Conservation (phyloP, 2,329 filamentous ascomycete genomes). For the Nemania sp. region DNA sequence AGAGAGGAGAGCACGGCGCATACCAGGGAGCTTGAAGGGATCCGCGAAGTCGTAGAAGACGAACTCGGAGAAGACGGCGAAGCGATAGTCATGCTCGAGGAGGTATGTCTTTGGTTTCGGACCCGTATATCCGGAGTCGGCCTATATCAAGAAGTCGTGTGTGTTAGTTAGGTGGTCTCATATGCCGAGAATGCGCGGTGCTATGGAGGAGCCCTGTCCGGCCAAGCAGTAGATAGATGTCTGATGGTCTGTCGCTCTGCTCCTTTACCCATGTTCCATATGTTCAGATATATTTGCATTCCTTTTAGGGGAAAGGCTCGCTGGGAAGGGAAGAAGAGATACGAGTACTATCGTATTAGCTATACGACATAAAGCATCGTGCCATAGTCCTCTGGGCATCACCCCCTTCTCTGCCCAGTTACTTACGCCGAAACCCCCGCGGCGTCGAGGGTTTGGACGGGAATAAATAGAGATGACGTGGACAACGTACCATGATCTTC, state of each 20-base stretch:
- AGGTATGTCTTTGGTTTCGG: slow-evolving; percentile 64
- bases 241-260: background rate
- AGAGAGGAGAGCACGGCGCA: too few relatives aligned
- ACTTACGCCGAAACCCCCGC: too few relatives aligned
- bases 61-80: slow-evolving; percentile 75
- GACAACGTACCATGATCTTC: slow-evolving; percentile 63
- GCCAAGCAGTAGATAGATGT: background rate
- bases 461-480: background rate
- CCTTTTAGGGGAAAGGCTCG: too few relatives aligned
- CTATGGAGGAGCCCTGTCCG: background rate
- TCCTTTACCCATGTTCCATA: background rate
- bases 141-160: background rate
- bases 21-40: slow-evolving; percentile 67
- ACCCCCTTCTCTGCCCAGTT: too few relatives aligned
- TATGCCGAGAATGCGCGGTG: background rate
- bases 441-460: background rate
- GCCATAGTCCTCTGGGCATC: too few relatives aligned
- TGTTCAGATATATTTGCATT: too few relatives aligned
- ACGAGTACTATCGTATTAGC: too few relatives aligned
- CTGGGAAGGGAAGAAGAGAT: too few relatives aligned
- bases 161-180: slow-evolving; percentile 1
- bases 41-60: slow-evolving; percentile 74
- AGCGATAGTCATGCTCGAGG: slow-evolving; percentile 75
- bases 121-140: slow-evolving; percentile 25
- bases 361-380: too few relatives aligned